Percentiles rank a stretch among this genome's conserved stretches.
Conservation (phyloP, 1,284 basidiomycete species). For the Irpex rosettiformis region DNA sequence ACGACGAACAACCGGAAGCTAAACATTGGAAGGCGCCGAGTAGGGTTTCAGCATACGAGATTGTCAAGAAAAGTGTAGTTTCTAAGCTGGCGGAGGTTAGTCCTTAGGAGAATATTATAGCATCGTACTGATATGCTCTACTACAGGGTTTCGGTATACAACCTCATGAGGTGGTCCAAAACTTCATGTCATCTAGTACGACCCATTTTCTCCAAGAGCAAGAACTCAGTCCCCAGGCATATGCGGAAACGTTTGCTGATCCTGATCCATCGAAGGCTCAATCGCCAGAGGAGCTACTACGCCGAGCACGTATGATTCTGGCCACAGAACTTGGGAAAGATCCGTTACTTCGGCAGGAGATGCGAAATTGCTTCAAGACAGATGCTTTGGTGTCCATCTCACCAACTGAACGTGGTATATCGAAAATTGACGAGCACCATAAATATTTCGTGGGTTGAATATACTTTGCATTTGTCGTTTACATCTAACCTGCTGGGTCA, state of each 20-base stretch:
- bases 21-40: slow-evolving; percentile 81
- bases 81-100: slow-evolving; percentile 74
- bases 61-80: slow-evolving; percentile 77
- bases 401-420: slow-evolving; percentile 90
- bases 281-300: slow-evolving; percentile 61
- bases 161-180: slow-evolving; percentile 77
- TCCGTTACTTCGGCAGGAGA: slow-evolving; percentile 80
- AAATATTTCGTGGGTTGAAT: slow-evolving; percentile 77
- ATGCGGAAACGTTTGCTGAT: slow-evolving; percentile 77
- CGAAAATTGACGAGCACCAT: slow-evolving; percentile 89
- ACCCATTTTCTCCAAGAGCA: slow-evolving; percentile 76
- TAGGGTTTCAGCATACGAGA: slow-evolving; percentile 83
- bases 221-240: slow-evolving; percentile 67
- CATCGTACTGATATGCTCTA: slow-evolving; percentile 9
- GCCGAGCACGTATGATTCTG: slow-evolving; percentile 81
- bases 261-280: slow-evolving; percentile 55
- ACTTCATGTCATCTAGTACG: slow-evolving; percentile 61
- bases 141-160: slow-evolving; percentile 75
- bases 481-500: background rate
- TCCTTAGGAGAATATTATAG: slow-evolving; percentile 4
- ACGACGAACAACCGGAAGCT: slow-evolving; percentile 49
- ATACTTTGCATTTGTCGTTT: background rate
- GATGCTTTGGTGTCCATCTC: slow-evolving; percentile 80
- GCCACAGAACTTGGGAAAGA: slow-evolving; percentile 93
- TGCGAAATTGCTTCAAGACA: slow-evolving; percentile 75